Percentiles rank a stretch among this genome's conserved stretches.
phyloP scores from a whole-genome alignment of 352 stramenopile species.

The Globisporangium carolinianum region DNA sequence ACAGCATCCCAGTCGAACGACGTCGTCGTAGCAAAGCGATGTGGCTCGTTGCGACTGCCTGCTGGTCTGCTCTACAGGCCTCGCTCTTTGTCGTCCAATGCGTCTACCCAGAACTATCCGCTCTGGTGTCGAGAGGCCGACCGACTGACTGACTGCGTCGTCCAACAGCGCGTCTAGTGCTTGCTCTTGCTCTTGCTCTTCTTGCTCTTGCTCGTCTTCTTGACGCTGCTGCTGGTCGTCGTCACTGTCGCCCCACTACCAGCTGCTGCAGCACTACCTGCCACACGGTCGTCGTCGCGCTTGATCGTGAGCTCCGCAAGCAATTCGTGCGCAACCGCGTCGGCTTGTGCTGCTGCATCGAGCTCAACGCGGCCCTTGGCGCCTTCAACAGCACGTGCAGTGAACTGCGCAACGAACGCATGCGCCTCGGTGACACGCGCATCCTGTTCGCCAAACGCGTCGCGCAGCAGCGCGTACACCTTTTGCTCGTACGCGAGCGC shows the following conservation, averaged over 20 bases:
- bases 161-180: conserved; percentile 25
- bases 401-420: conserved; percentile 85
- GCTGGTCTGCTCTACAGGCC: not conserved
- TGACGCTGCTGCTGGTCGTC: conserved; percentile 25
- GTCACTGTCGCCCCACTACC: conserved; percentile 3
- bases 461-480: conserved; percentile 76
- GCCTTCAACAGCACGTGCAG: conserved; percentile 81
- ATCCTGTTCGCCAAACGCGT: conserved; percentile 77
- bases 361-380: conserved; percentile 75
- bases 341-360: conserved; percentile 64
- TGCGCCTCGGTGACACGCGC: conserved; percentile 70
- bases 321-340: conserved; percentile 72
- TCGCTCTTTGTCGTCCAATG: not conserved
- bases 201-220: conserved; percentile 59
- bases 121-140: too few relatives aligned
- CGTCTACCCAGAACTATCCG: not conserved
- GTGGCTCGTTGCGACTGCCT: not conserved
- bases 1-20: too few relatives aligned
- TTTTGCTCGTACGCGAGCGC: conserved; percentile 88
- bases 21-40: too few relatives aligned
- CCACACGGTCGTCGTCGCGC: conserved; percentile 12
- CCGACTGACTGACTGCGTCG: too few relatives aligned
- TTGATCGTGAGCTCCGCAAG: conserved; percentile 76
- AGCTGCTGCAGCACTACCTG: too few relatives aligned
- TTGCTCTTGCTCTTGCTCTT: conserved; percentile 30